Evolutionary conservation across 1,284 basidiomycete species (phyloP).

Genomic region (Ceratobasidium sp.): DNA sequence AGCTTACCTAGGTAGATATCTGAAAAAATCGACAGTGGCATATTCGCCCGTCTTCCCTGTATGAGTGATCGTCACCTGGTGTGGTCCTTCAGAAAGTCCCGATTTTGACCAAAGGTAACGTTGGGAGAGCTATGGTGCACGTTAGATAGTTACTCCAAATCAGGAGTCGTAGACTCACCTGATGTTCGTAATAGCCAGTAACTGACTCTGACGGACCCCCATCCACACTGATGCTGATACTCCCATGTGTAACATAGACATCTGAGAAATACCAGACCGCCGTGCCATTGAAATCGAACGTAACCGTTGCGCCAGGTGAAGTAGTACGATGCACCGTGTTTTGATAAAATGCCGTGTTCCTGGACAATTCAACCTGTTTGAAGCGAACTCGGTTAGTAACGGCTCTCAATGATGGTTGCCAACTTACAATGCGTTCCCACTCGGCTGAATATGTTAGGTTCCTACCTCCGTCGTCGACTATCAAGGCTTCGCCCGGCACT

Average conservation of each 20-base stretch:
- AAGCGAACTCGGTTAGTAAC: no score
- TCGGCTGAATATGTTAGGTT: not conserved
- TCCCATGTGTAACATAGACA: not conserved
- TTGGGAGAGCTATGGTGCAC: not conserved
- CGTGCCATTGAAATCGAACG: conserved; percentile 15
- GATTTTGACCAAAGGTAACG: not conserved
- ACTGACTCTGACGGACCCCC: not conserved
- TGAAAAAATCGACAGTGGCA: conserved; percentile 20
- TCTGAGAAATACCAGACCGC: conserved; percentile 33
- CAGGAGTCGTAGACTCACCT: not conserved
- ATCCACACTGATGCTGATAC: conserved; percentile 9
- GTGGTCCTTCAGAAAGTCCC: not conserved
- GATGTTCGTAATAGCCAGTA: not conserved
- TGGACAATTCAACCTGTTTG: not conserved
- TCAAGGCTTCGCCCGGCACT: not conserved
- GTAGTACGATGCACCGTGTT: conserved; percentile 5
- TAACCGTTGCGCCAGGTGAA: not conserved
- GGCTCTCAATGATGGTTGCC: no score
- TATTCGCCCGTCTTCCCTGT: not conserved
- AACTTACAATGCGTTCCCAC: conserved; percentile 4
- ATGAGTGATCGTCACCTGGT: conserved; percentile 7
- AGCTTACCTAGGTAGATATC: conserved; percentile 16
- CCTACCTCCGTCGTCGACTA: not conserved
- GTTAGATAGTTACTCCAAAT: not conserved
- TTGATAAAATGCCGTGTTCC: not conserved